Conservation (phyloP, 139 green algal genomes). For the Closterium sp. region DNA sequence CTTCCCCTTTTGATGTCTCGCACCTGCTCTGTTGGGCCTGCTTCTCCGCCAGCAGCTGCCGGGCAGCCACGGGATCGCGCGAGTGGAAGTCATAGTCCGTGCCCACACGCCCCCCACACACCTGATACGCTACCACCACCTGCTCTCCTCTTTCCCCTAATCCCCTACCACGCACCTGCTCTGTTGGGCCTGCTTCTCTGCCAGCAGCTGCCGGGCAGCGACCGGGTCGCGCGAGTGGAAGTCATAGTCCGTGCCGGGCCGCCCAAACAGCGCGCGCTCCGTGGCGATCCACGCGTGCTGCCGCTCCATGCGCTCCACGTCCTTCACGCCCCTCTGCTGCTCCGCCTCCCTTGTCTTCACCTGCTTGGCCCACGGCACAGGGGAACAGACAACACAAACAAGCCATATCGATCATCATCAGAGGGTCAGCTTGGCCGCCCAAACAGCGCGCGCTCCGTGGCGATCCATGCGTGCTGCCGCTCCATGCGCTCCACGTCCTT, state of each 20-base stretch:
- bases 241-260: conserved; percentile 83
- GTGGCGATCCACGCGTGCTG: conserved; percentile 76
- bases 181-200: conserved; percentile 36
- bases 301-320: conserved; percentile 56
- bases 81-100: conserved; percentile 81
- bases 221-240: conserved; percentile 61
- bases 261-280: conserved; percentile 74
- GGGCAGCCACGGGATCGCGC: conserved; percentile 51
- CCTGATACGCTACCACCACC: no score
- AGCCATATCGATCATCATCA: no score
- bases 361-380: background rate
- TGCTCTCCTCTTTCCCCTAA: no score
- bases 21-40: conserved; percentile 40
- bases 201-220: conserved; percentile 27
- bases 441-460: conserved; percentile 69
- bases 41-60: conserved; percentile 22
- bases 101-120: no score
- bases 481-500: conserved; percentile 53
- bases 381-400: no score
- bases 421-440: no score
- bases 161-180: conserved; percentile 40
- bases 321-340: conserved; percentile 9
- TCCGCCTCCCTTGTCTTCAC: conserved; percentile 31
- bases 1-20: background rate
- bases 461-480: conserved; percentile 78